Percentiles rank a stretch among this genome's conserved stretches.
phyloP scores from a whole-genome alignment of 768 basidiomycete genomes.

The Phlegmacium glaucopus region DNA sequence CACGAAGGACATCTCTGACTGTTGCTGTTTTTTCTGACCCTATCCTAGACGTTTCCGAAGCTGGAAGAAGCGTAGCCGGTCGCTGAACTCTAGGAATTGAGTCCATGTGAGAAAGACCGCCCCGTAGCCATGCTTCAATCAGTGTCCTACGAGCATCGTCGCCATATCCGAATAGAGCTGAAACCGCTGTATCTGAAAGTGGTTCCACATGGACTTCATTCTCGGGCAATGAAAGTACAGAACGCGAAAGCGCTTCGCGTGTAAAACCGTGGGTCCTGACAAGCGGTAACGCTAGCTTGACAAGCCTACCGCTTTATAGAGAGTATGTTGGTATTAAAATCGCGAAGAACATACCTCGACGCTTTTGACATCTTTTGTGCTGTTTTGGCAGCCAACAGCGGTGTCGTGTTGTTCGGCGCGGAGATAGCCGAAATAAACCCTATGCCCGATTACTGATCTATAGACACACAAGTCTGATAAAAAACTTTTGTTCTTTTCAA shows the following conservation, averaged over 20 bases:
- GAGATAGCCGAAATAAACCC: constrained; percentile 21
- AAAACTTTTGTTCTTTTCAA: no score
- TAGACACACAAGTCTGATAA: no score
- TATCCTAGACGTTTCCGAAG: background rate
- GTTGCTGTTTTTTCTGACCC: constrained; percentile 18
- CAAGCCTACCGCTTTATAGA: constrained; percentile 34
- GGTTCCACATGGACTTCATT: constrained; percentile 49
- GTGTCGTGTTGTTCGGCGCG: no score
- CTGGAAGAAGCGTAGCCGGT: background rate
- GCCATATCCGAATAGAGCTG: constrained; percentile 70
- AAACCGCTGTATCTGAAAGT: constrained; percentile 67
- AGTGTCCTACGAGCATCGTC: constrained; percentile 62
- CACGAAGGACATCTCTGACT: constrained; percentile 49
- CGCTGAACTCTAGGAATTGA: constrained; percentile 14
- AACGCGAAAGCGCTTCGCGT: constrained; percentile 60
- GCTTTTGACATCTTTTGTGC: constrained; percentile 5
- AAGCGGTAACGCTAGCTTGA: constrained; percentile 63
- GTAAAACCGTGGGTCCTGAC: constrained; percentile 72
- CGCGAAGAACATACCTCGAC: constrained; percentile 12
- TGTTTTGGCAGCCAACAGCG: no score
- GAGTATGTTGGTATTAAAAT: background rate
- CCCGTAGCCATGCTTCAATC: constrained; percentile 71
- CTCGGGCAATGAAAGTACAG: constrained; percentile 53
- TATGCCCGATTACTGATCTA: constrained; percentile 24
- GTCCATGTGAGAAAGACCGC: constrained; percentile 53